A percentile compares a stretch with the other conserved stretches of the same genome.
Evolutionary conservation across 768 basidiomycete species (phyloP).

Genomic region (Udeniomyces megalosporus): DNA sequence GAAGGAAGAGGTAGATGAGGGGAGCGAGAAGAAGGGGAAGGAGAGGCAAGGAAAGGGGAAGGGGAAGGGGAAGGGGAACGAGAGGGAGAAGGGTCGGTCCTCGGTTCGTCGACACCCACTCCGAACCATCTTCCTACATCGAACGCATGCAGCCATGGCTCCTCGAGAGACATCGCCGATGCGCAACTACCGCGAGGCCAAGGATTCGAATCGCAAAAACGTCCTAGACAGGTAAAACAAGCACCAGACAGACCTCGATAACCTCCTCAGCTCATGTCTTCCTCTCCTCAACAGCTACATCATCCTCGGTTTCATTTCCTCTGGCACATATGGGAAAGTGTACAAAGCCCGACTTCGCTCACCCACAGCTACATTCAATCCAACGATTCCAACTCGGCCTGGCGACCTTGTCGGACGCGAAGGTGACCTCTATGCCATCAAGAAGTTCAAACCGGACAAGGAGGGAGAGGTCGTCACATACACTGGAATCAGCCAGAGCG

Average conservation of each 20-base stretch:
- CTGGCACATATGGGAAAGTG: constrained; percentile 94
- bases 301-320: constrained; percentile 93
- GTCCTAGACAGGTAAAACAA: not conserved
- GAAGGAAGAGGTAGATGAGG: too few relatives aligned
- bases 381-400: constrained; percentile 36
- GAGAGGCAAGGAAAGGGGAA: too few relatives aligned
- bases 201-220: constrained; percentile 46
- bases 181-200: constrained; percentile 64
- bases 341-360: constrained; percentile 55
- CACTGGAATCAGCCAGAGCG: constrained; percentile 95
- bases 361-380: constrained; percentile 19
- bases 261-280: too few relatives aligned
- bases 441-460: constrained; percentile 99
- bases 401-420: constrained; percentile 42
- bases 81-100: too few relatives aligned
- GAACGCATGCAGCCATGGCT: too few relatives aligned
- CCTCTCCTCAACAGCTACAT: constrained; percentile 57
- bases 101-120: too few relatives aligned
- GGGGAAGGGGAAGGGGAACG: too few relatives aligned
- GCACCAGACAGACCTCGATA: not conserved
- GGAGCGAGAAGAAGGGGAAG: too few relatives aligned
- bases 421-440: constrained; percentile 73
- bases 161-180: constrained; percentile 38
- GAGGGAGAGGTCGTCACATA: constrained; percentile 92
- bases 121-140: too few relatives aligned